Evolutionary conservation across 495 filamentous ascomycete species (phyloP), one percentile per base, ranked within the genome.

Genomic region (Penicillium roqueforti): DNA sequence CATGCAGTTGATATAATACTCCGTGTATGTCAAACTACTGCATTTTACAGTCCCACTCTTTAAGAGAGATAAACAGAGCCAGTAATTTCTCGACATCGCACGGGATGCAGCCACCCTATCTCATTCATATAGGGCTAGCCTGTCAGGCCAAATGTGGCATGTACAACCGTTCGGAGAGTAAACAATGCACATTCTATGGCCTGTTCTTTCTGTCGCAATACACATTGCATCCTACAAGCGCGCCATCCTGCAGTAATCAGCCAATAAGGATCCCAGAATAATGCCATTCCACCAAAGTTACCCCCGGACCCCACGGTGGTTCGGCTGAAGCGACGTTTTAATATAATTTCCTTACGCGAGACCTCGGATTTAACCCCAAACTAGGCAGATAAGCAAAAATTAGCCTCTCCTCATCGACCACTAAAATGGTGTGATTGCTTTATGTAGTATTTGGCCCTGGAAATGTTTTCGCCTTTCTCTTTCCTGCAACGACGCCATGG

Each of bases 351-450:
- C 31, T 18, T 31, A 46, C n/a, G 43, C 25, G 46, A 32, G 28
- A 48, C 19, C 31, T 36, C 3, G 10, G 28, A n/a, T 22, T 39
- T 32, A 1, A 42, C 48, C 36, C 18, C n/a, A n/a, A 46, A 3
- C 10, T 31, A 31, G 3, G 28, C 28, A 36, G 49, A 48, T 57
- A 57, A 57, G 55, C 36, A 29, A 25, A 36, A 53, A 22, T 45
- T 54, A 49, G 22, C 19, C 47, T 48, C 47, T n/a, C 31, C 38
- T 54, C 55, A 62, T 62, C 34, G n/a, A 31, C 53, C 52, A 56
- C 45, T 40, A 8, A 47, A 40, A 62, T 62, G 60, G 50, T 62
- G 60, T 62, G 49, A 62, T 62, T 47, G n/a, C n/a, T n/a, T n/a
- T n/a, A n/a, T n/a, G n/a, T n/a, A 13, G 47, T 56, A 45, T 38